These are phyloP conservation scores for Eremochloa ophiuroides DNA, from an alignment of 176 grass and related monocot species.

Conservation along the genomic window DNA sequence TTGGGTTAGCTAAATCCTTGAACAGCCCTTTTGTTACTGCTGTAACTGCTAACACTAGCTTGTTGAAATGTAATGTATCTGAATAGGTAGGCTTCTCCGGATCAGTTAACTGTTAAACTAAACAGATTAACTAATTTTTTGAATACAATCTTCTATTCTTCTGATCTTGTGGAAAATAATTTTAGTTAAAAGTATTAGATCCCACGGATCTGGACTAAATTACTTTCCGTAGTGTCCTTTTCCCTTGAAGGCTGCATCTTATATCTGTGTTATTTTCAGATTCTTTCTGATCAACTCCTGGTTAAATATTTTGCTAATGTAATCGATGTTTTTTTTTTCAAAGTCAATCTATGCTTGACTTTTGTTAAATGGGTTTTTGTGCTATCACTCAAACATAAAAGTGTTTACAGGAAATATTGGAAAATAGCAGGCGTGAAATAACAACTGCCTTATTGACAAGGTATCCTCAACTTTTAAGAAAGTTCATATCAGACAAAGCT, in stretches of 20 bases:
- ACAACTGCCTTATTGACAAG: conserved; percentile 74
- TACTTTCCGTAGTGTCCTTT: not conserved
- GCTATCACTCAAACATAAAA: conserved; percentile 8
- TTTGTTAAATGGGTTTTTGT: not conserved
- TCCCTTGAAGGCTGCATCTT: not conserved
- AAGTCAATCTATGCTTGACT: not conserved
- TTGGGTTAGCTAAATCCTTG: not conserved
- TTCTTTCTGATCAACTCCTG: not conserved
- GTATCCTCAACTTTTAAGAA: conserved; percentile 83
- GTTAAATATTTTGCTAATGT: conserved; percentile 12
- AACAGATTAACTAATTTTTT: conserved; percentile 1
- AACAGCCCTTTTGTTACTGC: not conserved
- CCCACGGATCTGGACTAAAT: not conserved
- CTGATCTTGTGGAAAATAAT: not conserved
- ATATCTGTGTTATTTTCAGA: not conserved
- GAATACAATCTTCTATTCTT: not conserved
- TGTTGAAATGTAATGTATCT: not conserved
- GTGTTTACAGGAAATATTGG: conserved; percentile 77
- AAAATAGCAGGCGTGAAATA: conserved; percentile 83
- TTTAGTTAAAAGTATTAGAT: conserved; percentile 12
- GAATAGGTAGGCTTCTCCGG: not conserved
- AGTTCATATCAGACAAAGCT: conserved; percentile 88
- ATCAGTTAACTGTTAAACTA: not conserved
- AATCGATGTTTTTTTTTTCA: not conserved
- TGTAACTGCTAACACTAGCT: not conserved